phyloP scores from a whole-genome alignment of 352 stramenopile species.

The Poterioochromonas sp. region DNA sequence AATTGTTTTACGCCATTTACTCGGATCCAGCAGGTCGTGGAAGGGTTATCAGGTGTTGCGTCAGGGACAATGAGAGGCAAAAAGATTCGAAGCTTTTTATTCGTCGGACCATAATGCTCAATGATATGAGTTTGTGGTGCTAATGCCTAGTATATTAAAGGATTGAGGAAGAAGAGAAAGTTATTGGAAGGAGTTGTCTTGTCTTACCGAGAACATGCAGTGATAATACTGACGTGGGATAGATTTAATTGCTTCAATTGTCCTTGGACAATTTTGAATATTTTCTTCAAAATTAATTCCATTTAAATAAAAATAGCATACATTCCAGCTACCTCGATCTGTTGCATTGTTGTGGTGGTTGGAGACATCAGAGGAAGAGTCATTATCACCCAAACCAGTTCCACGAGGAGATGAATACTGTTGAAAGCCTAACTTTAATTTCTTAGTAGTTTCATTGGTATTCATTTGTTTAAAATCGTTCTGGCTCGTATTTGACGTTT shows the following conservation, averaged over 20 bases:
- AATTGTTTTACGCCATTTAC: background rate
- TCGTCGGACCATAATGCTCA: constrained; percentile 8
- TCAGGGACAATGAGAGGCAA: constrained; percentile 10
- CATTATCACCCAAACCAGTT: background rate
- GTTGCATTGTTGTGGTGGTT: background rate
- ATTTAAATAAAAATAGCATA: constrained; percentile 23
- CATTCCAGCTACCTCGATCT: background rate
- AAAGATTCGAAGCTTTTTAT: constrained; percentile 25
- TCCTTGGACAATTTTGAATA: background rate
- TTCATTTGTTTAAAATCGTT: background rate
- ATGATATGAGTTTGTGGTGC: background rate
- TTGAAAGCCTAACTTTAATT: background rate
- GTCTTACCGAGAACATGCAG: background rate
- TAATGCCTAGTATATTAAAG: background rate
- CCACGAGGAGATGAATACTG: background rate
- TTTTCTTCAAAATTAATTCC: constrained; percentile 18
- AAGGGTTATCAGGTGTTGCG: background rate
- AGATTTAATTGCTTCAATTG: background rate
- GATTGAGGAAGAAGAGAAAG: background rate
- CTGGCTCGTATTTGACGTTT: background rate
- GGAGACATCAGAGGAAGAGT: background rate
- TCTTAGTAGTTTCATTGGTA: background rate
- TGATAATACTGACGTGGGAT: background rate
- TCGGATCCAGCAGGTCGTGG: background rate
- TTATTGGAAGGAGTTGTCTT: background rate